Conservation (phyloP, 2,329 filamentous ascomycete genomes). For the Fusarium anthophilum region DNA sequence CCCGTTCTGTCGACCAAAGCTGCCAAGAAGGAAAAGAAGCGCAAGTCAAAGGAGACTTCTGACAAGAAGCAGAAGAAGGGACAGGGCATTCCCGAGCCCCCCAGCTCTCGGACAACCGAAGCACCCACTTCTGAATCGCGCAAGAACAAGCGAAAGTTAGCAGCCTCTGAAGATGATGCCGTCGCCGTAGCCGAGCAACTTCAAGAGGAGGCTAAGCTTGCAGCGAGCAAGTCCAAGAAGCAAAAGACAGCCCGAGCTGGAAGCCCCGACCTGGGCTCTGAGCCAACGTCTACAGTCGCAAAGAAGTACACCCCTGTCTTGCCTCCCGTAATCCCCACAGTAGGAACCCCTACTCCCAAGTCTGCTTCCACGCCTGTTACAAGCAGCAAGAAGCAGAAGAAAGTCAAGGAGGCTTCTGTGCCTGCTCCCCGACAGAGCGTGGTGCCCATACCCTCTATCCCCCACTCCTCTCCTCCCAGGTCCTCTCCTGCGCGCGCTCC, state of each 20-base stretch:
- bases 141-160: constrained; percentile 52
- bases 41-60: constrained; percentile 39
- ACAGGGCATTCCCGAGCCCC: constrained; percentile 6
- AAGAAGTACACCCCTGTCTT: constrained; percentile 49
- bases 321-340: constrained; percentile 45
- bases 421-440: constrained; percentile 43
- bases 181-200: constrained; percentile 49
- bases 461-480: constrained; percentile 43
- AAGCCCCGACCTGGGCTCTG: constrained; percentile 50
- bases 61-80: constrained; percentile 47
- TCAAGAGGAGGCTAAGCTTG: constrained; percentile 46
- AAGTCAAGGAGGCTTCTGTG: constrained; percentile 44
- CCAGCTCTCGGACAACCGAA: constrained; percentile 26
- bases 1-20: constrained; percentile 42
- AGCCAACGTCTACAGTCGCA: constrained; percentile 32
- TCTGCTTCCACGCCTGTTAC: constrained; percentile 34
- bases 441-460: constrained; percentile 50
- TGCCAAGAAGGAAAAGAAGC: constrained; percentile 49
- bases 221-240: constrained; percentile 55
- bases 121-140: constrained; percentile 39
- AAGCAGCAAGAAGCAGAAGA: constrained; percentile 44
- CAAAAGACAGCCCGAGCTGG: constrained; percentile 47
- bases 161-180: constrained; percentile 51
- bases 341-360: constrained; percentile 39
- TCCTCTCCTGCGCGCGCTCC: constrained; percentile 37